Base-by-base conservation (phyloP, 208 protist genomes). In the Trichomonas vaginalis region DNA sequence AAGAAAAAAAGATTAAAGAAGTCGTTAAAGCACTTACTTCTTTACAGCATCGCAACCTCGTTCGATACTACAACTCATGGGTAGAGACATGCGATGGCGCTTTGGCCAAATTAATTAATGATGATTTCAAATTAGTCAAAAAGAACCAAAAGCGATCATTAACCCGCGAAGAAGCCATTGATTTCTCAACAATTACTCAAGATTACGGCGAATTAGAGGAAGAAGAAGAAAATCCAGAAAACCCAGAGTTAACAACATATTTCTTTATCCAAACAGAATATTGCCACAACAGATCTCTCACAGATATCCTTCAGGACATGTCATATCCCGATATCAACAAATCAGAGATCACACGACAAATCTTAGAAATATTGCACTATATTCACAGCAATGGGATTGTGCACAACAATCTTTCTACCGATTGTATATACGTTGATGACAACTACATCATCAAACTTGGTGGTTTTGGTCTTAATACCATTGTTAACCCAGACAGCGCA, bases 31-130 rank as follows among this genome's bases (percentile, higher is more conserved):
- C 35, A 9, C 23, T 92, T n/a, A 92, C 86, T 51, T 45, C 42
- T 40, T 27, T 92, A 21, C 86, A 92, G n/a, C 86, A 92, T 51
- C 12, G 86, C 17, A 51, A 92, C 17, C 12, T 92, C 15, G 86
- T 92, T 92, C 23, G 86, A 14, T 92, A 92, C 37, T 92, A 92
- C 45, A 92, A 92, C 35, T 92, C 40, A 2, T 92, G 86, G 86
- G 37, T 92, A 15, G 37, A 51, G 35, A 45, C 42, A 35, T 92
- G 86, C 51, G 12, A 46, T 39, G 86, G 14, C 35, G 45, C 48
- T 15, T 9, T n/a, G 3, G 23, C 86, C 6, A 42, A 27, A 48
- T 6, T 45, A 37, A 92, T 92, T 39, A 48, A 42, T 49, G 45
- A 92, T 39, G 86, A 42, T 39, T 92, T 92, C 15, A 48, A 45